Base-by-base conservation (phyloP, 108 stramenopile species). In the Phaeodactylum tricornutum region DNA sequence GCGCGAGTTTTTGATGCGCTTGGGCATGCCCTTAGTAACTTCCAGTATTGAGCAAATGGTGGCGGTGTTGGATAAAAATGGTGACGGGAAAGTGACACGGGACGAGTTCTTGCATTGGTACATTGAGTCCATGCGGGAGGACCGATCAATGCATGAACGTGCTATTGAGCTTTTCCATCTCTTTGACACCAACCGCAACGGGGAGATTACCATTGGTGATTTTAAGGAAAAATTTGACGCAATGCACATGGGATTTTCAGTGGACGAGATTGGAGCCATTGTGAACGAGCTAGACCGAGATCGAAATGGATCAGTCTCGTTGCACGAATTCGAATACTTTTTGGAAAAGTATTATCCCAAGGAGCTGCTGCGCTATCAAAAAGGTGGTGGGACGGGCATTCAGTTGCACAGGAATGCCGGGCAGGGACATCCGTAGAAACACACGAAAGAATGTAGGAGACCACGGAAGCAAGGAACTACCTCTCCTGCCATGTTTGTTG, bases 281-380 rank as follows among this genome's bases (percentile, higher is more conserved):
- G 55, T 73, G 7, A 59, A 69, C 38, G 76, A 78, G 48, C 44
- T 78, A 14, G 76, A 78, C 48, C 43, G 61, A 23, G 54, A 72
- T 47, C 33, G 43, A 35, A 50, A 53, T 51, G 76, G 76, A 8
- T 20, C 34, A 3, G 47, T 78, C 22, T 47, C 54, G 11, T 32
- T 33, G 16, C 43, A 78, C 3, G 76, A 72, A 43, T 78, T 78
- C 50, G 66, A 37, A 34, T 30, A 66, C 15, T 46, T 69, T 9
- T 45, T 66, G 30, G 27, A 58, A 14, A 46, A 46, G 20, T 27
- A 46, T 14, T 41, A 41, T 41, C 39, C 39, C 5, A 41, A 41
- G 39, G 39, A 41, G 14, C 14, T 41, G 5, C n/a, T n/a, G n/a
- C n/a, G n/a, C n/a, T n/a, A n/a, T n/a, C n/a, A n/a, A n/a, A n/a